Evolutionary conservation across 768 basidiomycete genomes (phyloP).

Genomic region (Hygrocybe punicea): DNA sequence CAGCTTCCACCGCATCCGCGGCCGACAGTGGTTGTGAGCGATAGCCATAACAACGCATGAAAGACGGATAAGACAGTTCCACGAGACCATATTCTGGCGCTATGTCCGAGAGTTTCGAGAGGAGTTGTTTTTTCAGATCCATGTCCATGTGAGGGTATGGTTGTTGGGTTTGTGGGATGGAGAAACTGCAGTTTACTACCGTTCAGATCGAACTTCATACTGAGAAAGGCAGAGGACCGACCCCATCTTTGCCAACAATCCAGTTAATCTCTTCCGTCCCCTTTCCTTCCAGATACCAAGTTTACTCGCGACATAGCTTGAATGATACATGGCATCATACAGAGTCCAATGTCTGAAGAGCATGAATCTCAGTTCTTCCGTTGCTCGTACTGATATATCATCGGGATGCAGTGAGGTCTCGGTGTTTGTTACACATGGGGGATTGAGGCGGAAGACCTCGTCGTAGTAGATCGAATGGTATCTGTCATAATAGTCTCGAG

Average conservation of each 20-base stretch:
- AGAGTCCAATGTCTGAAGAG: conserved; percentile 97
- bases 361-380: conserved; percentile 90
- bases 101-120: conserved; percentile 79
- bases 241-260: conserved; percentile 98
- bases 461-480: conserved; percentile 79
- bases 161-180: conserved; percentile 91
- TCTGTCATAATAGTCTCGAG: conserved; percentile 78
- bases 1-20: conserved; percentile 88
- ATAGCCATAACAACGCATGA: conserved; percentile 89
- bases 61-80: conserved; percentile 91
- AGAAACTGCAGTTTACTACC: conserved; percentile 60
- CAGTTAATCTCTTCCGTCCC: conserved; percentile 83
- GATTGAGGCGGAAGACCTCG: conserved; percentile 90
- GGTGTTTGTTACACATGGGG: conserved; percentile 40
- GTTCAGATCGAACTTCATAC: neutral
- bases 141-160: conserved; percentile 95
- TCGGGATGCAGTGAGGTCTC: conserved; percentile 68
- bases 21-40: conserved; percentile 84
- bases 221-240: conserved; percentile 35
- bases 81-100: conserved; percentile 94
- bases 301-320: conserved; percentile 91
- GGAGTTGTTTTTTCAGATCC: conserved; percentile 79
- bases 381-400: conserved; percentile 75
- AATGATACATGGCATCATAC: conserved; percentile 98
- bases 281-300: conserved; percentile 96